Percentiles rank a stretch among this genome's conserved stretches.
phyloP scores from a whole-genome alignment of 306 rosid species.

The Prunus persica region DNA sequence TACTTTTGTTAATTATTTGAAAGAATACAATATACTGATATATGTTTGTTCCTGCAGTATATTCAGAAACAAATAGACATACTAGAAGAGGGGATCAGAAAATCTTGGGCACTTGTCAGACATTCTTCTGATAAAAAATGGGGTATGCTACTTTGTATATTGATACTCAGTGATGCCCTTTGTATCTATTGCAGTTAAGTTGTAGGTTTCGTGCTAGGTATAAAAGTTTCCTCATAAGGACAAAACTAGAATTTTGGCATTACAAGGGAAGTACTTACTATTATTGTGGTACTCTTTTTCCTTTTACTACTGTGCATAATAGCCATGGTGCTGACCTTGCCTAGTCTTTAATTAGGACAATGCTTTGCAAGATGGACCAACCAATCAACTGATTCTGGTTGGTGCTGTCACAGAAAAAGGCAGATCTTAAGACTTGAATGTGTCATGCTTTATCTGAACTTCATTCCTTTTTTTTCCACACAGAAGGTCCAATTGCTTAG shows the following conservation, averaged over 20 bases:
- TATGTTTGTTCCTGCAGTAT: conserved; percentile 40
- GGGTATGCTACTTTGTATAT: conserved; percentile 25
- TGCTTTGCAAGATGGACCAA: not conserved
- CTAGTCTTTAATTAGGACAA: not conserved
- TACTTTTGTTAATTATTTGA: not conserved
- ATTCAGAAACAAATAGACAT: conserved; percentile 41
- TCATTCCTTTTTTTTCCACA: not conserved
- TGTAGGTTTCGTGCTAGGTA: not conserved
- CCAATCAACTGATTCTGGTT: not conserved
- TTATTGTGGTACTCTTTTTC: not conserved
- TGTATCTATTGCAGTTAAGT: not conserved
- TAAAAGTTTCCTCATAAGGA: not conserved
- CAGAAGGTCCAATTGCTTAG: not conserved
- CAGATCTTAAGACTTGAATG: not conserved
- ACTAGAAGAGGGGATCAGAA: conserved; percentile 47
- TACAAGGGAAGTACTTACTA: not conserved
- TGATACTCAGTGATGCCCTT: not conserved
- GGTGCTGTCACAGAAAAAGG: not conserved
- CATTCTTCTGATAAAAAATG: conserved; percentile 16
- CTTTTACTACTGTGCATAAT: not conserved
- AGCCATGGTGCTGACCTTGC: not conserved
- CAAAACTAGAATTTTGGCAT: not conserved
- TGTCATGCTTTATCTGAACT: not conserved
- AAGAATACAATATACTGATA: not conserved
- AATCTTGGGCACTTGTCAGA: conserved; percentile 42